phyloP scores from a whole-genome alignment of 2,329 filamentous ascomycete genomes.

The Trichophaea hybrida region DNA sequence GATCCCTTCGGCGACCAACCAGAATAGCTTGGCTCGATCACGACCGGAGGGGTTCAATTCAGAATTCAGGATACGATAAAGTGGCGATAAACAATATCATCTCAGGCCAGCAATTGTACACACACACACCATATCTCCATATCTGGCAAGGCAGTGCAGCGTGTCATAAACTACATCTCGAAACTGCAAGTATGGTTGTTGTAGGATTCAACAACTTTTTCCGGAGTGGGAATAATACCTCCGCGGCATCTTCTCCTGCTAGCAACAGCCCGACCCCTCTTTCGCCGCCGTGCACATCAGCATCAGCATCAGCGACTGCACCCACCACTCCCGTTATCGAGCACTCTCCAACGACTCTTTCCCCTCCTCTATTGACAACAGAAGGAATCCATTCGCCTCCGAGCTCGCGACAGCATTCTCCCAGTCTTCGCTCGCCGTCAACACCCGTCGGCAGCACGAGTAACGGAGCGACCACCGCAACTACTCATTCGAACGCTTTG shows the following conservation, averaged over 20 bases:
- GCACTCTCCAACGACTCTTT: background rate
- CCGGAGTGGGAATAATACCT: background rate
- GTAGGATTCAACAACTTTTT: constrained; percentile 4
- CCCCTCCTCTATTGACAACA: background rate
- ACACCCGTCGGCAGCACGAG: background rate
- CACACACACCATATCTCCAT: background rate
- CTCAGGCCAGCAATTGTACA: background rate
- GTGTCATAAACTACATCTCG: background rate
- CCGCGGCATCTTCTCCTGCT: background rate
- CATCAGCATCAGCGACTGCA: background rate
- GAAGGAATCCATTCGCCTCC: constrained; percentile 5
- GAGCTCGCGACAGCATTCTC: constrained; percentile 20
- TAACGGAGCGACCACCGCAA: constrained; percentile 22
- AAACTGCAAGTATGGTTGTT: background rate
- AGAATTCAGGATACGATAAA: background rate
- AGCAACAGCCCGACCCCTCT: constrained; percentile 1
- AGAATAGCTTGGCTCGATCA: background rate
- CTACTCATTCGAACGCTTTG: constrained; percentile 23
- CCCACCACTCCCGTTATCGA: background rate
- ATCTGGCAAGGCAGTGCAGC: background rate
- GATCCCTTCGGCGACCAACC: background rate
- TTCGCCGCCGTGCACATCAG: constrained; percentile 2
- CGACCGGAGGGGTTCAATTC: background rate
- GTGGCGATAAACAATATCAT: background rate
- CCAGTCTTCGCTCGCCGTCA: constrained; percentile 15